Conservation (phyloP, 495 filamentous ascomycete genomes). For the Neurospora sp. region DNA sequence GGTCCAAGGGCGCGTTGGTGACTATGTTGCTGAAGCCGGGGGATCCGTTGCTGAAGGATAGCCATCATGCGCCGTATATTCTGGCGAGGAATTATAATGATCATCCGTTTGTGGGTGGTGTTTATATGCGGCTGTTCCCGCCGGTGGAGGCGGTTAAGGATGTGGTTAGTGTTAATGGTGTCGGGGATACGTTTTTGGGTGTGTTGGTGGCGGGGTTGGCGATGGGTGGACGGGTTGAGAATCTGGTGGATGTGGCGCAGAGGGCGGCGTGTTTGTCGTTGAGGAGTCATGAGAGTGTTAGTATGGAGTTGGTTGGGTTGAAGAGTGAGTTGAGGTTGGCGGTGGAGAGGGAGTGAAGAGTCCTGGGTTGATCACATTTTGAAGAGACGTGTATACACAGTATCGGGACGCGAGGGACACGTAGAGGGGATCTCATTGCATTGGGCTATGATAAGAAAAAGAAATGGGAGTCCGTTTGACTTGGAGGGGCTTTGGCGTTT, state of each 20-base stretch:
- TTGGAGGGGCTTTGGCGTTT: background rate
- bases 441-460: background rate
- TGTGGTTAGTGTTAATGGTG: constrained; percentile 84
- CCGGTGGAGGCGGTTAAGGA: constrained; percentile 55
- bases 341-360: constrained; percentile 1
- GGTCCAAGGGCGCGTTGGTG: constrained; percentile 66
- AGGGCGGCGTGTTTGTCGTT: constrained; percentile 68
- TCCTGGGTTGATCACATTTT: background rate
- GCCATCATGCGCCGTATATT: constrained; percentile 55
- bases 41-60: constrained; percentile 52
- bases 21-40: constrained; percentile 55
- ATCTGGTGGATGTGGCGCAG: constrained; percentile 52
- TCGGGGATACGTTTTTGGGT: constrained; percentile 87
- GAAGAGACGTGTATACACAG: background rate
- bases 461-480: background rate
- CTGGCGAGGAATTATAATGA: constrained; percentile 46
- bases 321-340: constrained; percentile 21
- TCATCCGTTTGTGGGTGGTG: constrained; percentile 54
- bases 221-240: constrained; percentile 37
- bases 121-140: constrained; percentile 77
- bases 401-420: background rate
- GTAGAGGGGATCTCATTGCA: background rate
- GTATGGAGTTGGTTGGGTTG: constrained; percentile 28
- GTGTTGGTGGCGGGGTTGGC: constrained; percentile 60
- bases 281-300: constrained; percentile 63